phyloP scores from a whole-genome alignment of 2,329 filamentous ascomycete species.

The Aureobasidium sp. region DNA sequence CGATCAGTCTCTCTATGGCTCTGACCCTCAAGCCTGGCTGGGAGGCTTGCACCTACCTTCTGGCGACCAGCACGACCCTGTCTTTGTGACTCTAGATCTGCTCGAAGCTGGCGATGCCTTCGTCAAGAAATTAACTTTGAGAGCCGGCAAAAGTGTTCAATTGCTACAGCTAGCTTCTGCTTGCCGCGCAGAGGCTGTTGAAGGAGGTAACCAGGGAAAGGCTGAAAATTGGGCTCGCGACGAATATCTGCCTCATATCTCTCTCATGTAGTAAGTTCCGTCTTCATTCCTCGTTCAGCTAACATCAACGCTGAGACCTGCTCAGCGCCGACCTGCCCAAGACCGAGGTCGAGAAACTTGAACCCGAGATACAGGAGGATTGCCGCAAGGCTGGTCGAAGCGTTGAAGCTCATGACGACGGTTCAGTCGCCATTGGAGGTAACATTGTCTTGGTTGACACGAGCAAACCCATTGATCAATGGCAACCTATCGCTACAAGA shows the following conservation, averaged over 20 bases:
- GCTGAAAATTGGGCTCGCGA: conserved; percentile 29
- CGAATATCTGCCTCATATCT: conserved; percentile 34
- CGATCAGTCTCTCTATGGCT: conserved; percentile 21
- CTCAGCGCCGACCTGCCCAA: conserved; percentile 19
- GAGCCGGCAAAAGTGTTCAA: conserved; percentile 27
- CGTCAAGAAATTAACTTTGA: conserved; percentile 34
- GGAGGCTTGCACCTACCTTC: conserved; percentile 26
- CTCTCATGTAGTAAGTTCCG: conserved; percentile 35
- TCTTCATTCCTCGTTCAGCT: not conserved
- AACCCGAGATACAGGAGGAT: conserved; percentile 22
- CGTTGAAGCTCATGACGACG: conserved; percentile 20
- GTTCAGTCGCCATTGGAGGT: conserved; percentile 25
- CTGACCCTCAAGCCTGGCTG: conserved; percentile 31
- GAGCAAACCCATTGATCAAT: conserved; percentile 31
- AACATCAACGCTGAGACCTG: not conserved
- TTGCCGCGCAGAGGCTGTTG: conserved; percentile 26
- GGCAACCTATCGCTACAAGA: conserved; percentile 31
- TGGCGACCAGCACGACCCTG: conserved; percentile 18
- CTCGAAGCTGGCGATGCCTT: conserved; percentile 32
- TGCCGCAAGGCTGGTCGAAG: conserved; percentile 22
- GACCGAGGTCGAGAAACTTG: conserved; percentile 20
- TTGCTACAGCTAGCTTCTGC: conserved; percentile 26
- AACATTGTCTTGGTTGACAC: conserved; percentile 36
- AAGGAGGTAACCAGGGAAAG: conserved; percentile 22
- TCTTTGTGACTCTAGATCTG: conserved; percentile 23